phyloP scores from a whole-genome alignment of 495 filamentous ascomycete species.

The Neurospora sp. region DNA sequence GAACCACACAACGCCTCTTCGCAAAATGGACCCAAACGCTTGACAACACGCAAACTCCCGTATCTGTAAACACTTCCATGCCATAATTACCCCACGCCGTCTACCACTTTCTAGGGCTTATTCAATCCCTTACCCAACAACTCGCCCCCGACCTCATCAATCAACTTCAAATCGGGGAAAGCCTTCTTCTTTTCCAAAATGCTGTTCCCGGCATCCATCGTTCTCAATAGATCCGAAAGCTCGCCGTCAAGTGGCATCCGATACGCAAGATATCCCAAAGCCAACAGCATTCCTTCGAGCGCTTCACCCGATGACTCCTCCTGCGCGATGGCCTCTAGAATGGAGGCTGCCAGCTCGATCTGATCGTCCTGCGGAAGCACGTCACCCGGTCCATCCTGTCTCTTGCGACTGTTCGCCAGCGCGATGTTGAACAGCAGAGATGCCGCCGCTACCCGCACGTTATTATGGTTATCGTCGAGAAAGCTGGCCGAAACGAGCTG shows the following conservation, averaged over 20 bases:
- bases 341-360: constrained; percentile 65
- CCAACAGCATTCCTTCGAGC: constrained; percentile 59
- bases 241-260: constrained; percentile 56
- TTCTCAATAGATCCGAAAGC: constrained; percentile 61
- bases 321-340: constrained; percentile 62
- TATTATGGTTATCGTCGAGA: constrained; percentile 42
- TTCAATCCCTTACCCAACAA: constrained; percentile 33
- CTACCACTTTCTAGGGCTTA: constrained; percentile 7
- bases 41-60: background rate
- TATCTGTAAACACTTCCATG: background rate
- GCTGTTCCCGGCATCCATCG: constrained; percentile 55
- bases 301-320: constrained; percentile 62
- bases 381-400: constrained; percentile 48
- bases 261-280: constrained; percentile 66
- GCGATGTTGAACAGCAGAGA: constrained; percentile 79
- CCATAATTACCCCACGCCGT: background rate
- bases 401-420: constrained; percentile 52
- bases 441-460: constrained; percentile 63
- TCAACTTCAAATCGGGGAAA: constrained; percentile 45
- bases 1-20: background rate
- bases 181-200: constrained; percentile 44
- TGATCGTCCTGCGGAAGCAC: constrained; percentile 56
- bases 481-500: constrained; percentile 43
- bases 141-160: constrained; percentile 46
- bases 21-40: background rate